phyloP scores from a whole-genome alignment of 352 stramenopile species.

The Globisporangium radiosum region DNA sequence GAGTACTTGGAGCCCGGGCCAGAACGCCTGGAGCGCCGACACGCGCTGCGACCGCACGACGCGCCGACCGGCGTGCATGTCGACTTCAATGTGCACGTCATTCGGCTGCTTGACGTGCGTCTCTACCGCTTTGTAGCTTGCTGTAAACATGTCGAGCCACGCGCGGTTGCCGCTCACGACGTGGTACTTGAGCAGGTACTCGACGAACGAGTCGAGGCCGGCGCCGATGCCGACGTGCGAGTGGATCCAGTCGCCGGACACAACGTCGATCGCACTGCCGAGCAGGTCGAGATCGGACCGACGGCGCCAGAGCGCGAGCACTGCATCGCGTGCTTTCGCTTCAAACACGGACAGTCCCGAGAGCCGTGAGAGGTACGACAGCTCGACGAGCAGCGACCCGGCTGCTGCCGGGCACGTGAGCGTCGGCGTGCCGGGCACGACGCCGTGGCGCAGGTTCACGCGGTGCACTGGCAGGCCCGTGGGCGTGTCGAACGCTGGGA shows the following conservation, averaged over 20 bases:
- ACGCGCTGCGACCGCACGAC: slow-evolving; percentile 54
- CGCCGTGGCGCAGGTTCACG: slow-evolving; percentile 88
- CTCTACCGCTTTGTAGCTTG: slow-evolving; percentile 73
- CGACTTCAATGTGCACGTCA: slow-evolving; percentile 78
- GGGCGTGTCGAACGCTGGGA: slow-evolving; percentile 95
- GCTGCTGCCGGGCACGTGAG: slow-evolving; percentile 94
- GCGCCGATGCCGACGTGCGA: slow-evolving; percentile 84
- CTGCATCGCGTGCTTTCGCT: slow-evolving; percentile 42
- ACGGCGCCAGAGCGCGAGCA: slow-evolving; percentile 73
- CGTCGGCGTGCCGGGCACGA: slow-evolving; percentile 66
- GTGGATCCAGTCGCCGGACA: slow-evolving; percentile 77
- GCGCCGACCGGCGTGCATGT: slow-evolving; percentile 73
- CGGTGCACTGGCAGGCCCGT: slow-evolving; percentile 95
- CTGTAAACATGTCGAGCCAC: slow-evolving; percentile 91
- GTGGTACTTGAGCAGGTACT: slow-evolving; percentile 98
- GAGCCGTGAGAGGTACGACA: slow-evolving; percentile 91
- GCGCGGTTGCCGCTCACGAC: slow-evolving; percentile 91
- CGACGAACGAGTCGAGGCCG: slow-evolving; percentile 96
- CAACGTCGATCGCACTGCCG: slow-evolving; percentile 93
- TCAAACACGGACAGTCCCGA: slow-evolving; percentile 55
- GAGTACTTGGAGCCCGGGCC: slow-evolving; percentile 94
- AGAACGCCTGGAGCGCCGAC: slow-evolving; percentile 94
- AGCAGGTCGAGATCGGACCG: slow-evolving; percentile 86
- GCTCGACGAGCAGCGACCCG: slow-evolving; percentile 95
- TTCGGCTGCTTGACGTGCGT: slow-evolving; percentile 59